Percentiles rank a stretch among this genome's conserved stretches.
Evolutionary conservation across 208 protist species (phyloP).

Genomic region (Entamoeba moshkovskii): DNA sequence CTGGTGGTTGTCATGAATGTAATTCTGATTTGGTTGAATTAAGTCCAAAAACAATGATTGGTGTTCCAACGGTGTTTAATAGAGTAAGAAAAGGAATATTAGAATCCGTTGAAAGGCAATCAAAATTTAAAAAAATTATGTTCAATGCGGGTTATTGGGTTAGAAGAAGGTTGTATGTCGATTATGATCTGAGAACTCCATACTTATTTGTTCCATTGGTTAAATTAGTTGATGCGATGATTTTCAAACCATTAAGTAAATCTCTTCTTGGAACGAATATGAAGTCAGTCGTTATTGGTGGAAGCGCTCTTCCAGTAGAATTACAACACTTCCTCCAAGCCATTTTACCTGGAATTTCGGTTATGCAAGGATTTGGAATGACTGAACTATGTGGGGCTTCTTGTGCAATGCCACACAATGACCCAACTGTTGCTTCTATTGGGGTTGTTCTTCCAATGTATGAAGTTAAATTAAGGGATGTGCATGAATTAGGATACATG

Average conservation of each 20-base stretch:
- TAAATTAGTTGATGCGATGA: background rate
- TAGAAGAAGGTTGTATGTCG: background rate
- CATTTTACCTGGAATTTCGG: background rate
- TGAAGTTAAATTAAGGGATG: background rate
- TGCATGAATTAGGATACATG: background rate
- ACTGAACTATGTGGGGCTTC: background rate
- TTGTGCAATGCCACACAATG: background rate
- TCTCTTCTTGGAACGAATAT: background rate
- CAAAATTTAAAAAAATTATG: background rate
- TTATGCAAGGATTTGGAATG: background rate
- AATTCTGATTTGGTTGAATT: background rate
- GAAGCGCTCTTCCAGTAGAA: background rate
- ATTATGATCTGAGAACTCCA: background rate
- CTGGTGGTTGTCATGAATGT: background rate
- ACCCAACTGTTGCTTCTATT: background rate
- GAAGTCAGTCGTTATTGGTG: background rate
- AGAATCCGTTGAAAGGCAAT: background rate
- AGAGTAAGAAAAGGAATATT: background rate
- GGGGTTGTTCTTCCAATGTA: background rate
- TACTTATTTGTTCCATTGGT: background rate
- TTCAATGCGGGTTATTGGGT: background rate
- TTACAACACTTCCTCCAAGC: background rate
- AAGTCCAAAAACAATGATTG: background rate
- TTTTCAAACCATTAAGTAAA: background rate
- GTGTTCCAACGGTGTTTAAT: background rate